Evolutionary conservation across 2,329 filamentous ascomycete genomes (phyloP).

Genomic region (Colletotrichum lupini): DNA sequence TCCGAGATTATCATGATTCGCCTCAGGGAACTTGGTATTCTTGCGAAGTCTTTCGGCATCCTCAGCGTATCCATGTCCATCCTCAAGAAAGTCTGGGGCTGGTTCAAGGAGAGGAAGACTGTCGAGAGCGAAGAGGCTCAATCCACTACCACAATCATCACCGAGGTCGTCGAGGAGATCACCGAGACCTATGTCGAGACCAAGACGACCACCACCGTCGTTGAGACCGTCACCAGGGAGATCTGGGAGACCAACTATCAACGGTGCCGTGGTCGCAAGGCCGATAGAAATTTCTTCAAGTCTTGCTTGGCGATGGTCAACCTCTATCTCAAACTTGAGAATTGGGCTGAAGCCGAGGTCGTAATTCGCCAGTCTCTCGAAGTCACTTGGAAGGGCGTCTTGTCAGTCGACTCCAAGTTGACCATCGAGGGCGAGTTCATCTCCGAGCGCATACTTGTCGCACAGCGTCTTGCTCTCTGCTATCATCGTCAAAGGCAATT

Average conservation of each 20-base stretch:
- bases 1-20: constrained; percentile 46
- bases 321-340: constrained; percentile 43
- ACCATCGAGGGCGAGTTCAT: constrained; percentile 45
- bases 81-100: constrained; percentile 51
- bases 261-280: constrained; percentile 47
- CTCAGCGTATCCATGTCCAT: constrained; percentile 47
- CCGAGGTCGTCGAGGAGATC: constrained; percentile 52
- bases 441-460: constrained; percentile 46
- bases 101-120: constrained; percentile 49
- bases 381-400: constrained; percentile 51
- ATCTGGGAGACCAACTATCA: constrained; percentile 49
- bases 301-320: constrained; percentile 48
- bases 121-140: constrained; percentile 46
- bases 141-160: constrained; percentile 49
- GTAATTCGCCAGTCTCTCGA: constrained; percentile 49
- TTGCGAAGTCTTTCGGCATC: constrained; percentile 48
- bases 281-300: constrained; percentile 48
- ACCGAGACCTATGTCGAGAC: constrained; percentile 46
- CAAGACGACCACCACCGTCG: constrained; percentile 48
- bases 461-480: constrained; percentile 48
- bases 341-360: constrained; percentile 49
- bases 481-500: constrained; percentile 48
- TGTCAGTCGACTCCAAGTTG: constrained; percentile 44
- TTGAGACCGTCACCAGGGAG: constrained; percentile 47
- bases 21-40: constrained; percentile 47